A percentile compares a stretch with the other conserved stretches of the same genome.
Conservation (phyloP, 208 protist genomes). For the Leishmania amazonensis region DNA sequence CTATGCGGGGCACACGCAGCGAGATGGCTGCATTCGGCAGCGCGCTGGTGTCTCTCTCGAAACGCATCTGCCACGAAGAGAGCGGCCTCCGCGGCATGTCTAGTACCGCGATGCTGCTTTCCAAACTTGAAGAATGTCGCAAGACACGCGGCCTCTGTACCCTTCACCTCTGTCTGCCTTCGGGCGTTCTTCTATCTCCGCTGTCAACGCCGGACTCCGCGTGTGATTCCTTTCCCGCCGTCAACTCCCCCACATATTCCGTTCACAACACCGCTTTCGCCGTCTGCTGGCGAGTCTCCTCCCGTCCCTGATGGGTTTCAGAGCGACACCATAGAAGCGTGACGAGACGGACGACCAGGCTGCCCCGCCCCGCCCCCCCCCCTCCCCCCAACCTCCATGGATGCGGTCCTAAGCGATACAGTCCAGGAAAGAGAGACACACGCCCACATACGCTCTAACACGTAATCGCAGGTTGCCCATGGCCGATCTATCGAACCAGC, state of each 20-base stretch:
- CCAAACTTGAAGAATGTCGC: not conserved
- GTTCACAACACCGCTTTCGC: not conserved
- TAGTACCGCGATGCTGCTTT: not conserved
- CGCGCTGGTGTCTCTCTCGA: too few relatives aligned
- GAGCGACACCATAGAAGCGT: not conserved
- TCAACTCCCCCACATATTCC: not conserved
- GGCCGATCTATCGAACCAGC: conserved; percentile 29
- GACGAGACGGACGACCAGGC: not conserved
- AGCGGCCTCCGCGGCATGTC: not conserved
- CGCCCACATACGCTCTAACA: not conserved
- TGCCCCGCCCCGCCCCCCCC: too few relatives aligned
- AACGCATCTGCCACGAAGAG: not conserved
- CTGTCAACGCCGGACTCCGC: not conserved
- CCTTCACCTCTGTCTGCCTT: not conserved
- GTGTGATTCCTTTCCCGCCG: not conserved
- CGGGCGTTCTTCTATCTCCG: not conserved
- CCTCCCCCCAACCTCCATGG: not conserved
- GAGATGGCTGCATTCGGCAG: not conserved
- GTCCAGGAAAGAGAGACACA: not conserved
- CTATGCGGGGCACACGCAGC: not conserved
- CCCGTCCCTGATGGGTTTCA: not conserved
- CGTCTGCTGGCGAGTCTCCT: not conserved
- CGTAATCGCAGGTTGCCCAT: not conserved
- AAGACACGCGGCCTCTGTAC: too few relatives aligned
- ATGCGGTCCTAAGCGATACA: not conserved